Percentiles rank a stretch among this genome's conserved stretches.
Evolutionary conservation across 345 rosid species (phyloP).

Genomic region (Rubroshorea leprosula): DNA sequence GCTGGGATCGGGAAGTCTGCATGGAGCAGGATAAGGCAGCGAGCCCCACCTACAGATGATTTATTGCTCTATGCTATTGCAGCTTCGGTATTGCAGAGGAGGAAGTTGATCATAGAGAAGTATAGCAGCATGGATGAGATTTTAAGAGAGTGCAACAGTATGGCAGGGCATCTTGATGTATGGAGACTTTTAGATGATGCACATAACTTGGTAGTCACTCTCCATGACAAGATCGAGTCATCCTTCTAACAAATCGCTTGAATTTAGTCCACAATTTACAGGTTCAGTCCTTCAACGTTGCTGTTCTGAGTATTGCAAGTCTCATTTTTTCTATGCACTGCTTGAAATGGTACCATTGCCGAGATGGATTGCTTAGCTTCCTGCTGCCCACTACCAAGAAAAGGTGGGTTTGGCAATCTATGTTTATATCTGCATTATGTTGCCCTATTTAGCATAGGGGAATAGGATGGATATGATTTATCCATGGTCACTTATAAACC

Average conservation of each 20-base stretch:
- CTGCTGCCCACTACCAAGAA: slow-evolving; percentile 4
- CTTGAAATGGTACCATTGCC: slow-evolving; percentile 1
- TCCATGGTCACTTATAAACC: slow-evolving; percentile 10
- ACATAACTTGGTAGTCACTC: slow-evolving; percentile 69
- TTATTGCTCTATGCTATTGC: slow-evolving; percentile 76
- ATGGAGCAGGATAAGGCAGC: slow-evolving; percentile 78
- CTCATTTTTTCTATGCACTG: slow-evolving; percentile 1
- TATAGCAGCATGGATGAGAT: slow-evolving; percentile 92
- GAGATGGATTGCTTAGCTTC: slow-evolving; percentile 1
- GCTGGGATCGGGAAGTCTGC: slow-evolving; percentile 79
- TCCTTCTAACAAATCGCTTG: slow-evolving; percentile 22
- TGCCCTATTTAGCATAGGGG: background rate
- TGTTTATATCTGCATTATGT: background rate
- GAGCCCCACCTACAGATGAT: slow-evolving; percentile 89
- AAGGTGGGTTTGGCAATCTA: slow-evolving; percentile 5
- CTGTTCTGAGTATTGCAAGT: background rate
- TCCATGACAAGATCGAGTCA: slow-evolving; percentile 66
- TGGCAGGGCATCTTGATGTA: slow-evolving; percentile 90
- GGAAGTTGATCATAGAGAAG: slow-evolving; percentile 84
- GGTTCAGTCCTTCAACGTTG: too few species aligned
- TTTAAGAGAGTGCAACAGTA: slow-evolving; percentile 77
- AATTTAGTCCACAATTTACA: background rate
- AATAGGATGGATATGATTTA: background rate
- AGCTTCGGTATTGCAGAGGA: slow-evolving; percentile 82
- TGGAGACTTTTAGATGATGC: slow-evolving; percentile 98